phyloP scores from a whole-genome alignment of 2,329 filamentous ascomycete genomes.

The Sclerotinia spermophila region DNA sequence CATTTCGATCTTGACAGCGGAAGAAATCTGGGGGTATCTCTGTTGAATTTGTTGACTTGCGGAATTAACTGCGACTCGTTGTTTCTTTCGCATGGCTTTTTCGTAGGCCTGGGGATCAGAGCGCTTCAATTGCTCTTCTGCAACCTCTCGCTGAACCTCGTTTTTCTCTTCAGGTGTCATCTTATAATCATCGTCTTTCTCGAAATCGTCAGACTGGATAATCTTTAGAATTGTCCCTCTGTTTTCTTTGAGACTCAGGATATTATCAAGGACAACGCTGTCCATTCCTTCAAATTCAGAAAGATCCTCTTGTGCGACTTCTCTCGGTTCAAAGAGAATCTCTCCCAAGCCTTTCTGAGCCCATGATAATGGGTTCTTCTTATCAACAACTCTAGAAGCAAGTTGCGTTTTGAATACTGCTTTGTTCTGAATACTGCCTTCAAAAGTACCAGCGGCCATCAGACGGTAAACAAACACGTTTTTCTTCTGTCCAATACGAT shows the following conservation, averaged over 20 bases:
- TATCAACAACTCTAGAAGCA: slow-evolving; percentile 75
- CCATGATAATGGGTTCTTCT: slow-evolving; percentile 69
- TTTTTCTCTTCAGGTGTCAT: slow-evolving; percentile 59
- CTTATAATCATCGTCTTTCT: slow-evolving; percentile 62
- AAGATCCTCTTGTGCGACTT: slow-evolving; percentile 51
- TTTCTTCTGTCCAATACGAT: slow-evolving; percentile 79
- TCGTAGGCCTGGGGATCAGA: slow-evolving; percentile 28
- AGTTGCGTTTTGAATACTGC: slow-evolving; percentile 81
- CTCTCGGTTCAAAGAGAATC: slow-evolving; percentile 57
- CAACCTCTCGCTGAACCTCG: slow-evolving; percentile 48
- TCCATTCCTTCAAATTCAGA: slow-evolving; percentile 56
- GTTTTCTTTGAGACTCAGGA: background rate
- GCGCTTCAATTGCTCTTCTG: slow-evolving; percentile 36
- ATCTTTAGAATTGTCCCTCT: slow-evolving; percentile 50
- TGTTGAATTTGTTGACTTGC: background rate
- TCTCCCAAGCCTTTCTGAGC: slow-evolving; percentile 52
- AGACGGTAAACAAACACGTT: slow-evolving; percentile 83
- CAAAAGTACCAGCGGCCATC: slow-evolving; percentile 72
- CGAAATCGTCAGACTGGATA: slow-evolving; percentile 67
- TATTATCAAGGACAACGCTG: slow-evolving; percentile 54
- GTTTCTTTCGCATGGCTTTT: slow-evolving; percentile 3
- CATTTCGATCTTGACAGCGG: background rate
- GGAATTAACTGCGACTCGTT: background rate
- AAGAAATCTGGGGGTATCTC: background rate
- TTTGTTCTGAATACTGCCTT: slow-evolving; percentile 69